Base-by-base conservation (phyloP, 139 green algal species). In the Chlorella vulgaris region DNA sequence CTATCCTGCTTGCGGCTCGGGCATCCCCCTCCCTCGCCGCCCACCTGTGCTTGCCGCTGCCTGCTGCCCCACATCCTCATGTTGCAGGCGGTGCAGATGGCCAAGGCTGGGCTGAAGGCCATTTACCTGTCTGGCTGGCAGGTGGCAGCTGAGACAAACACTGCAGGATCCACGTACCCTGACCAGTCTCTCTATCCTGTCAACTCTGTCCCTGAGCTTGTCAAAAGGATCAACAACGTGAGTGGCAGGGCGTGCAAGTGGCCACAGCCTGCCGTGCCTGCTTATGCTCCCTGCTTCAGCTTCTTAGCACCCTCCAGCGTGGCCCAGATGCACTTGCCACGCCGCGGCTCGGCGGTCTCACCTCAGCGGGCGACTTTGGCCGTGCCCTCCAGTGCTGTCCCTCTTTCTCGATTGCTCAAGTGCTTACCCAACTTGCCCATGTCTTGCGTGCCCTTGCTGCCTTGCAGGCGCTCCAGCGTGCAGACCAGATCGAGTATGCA, bases 91-190 rank as follows among this genome's bases (percentile, higher is more conserved):
- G 84, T 88, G 8, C 84, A 88, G 77, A 85, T 85, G 73, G 84
- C 74, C 42, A 85, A 85, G 61, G 91, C 90, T 42, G 93, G 93
- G 36, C 87, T 98, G 8, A 95, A 97, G 87, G 93, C 94, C 61
- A 96, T 98, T 79, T 98, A 98, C 88, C 91, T 96, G 33, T 94
- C 87, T 5, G 94, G 94, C 76, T 98, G 94, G 94, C 94, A 97
- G 80, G 93, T 96, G 58, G 93, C 93, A 24, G 93, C 88, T 2
- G 93, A 96, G 62, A 85, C 81, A 82, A 96, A 97, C 86, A 89
- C 80, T 7, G 86, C 90, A 0, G 55, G 63, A 33, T 85, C 94
- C 69, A 94, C 92, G 53, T 97, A 97, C 89, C 93, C 93, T 26
- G 93, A 97, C 83, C 93, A 97, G 88, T 89, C 74, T 7, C 85